A percentile compares a stretch with the other conserved stretches of the same genome.
These are phyloP conservation scores for Tympanopsis confertula DNA, from an alignment of 2,329 filamentous ascomycete species.

Conservation along the genomic window DNA sequence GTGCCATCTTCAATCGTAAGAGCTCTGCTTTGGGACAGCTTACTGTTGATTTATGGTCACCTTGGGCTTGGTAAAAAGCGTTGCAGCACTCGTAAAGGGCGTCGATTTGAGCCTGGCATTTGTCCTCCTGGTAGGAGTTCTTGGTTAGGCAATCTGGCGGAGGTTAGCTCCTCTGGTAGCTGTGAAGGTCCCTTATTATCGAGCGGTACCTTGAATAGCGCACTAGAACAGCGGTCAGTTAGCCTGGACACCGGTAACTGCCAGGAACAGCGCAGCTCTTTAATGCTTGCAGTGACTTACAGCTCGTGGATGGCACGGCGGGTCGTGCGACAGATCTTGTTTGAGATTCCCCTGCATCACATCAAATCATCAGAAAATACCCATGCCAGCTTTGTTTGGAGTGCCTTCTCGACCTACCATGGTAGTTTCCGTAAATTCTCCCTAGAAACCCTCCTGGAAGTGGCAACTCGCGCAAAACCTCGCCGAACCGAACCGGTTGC, in stretches of 20 bases:
- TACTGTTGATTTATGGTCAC: constrained; percentile 49
- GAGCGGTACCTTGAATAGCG: constrained; percentile 51
- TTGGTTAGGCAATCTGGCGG: constrained; percentile 49
- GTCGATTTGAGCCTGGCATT: constrained; percentile 52
- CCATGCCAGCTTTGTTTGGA: constrained; percentile 95
- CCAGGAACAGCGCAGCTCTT: neutral
- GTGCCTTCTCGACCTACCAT: too few relatives aligned
- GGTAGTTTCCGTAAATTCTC: too few relatives aligned
- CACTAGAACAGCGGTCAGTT: constrained; percentile 28
- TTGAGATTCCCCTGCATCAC: constrained; percentile 27
- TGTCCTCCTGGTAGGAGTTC: constrained; percentile 56
- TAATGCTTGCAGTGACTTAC: constrained; percentile 24
- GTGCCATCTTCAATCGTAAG: constrained; percentile 58
- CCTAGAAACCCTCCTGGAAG: too few relatives aligned
- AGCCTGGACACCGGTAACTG: too few relatives aligned
- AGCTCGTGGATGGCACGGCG: constrained; percentile 56
- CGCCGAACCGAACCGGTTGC: too few relatives aligned
- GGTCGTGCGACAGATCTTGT: constrained; percentile 46
- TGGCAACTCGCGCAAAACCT: too few relatives aligned
- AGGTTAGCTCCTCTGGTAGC: constrained; percentile 7
- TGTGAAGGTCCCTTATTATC: neutral
- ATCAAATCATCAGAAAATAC: constrained; percentile 91
- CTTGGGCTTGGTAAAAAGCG: constrained; percentile 53
- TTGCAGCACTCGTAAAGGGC: constrained; percentile 66
- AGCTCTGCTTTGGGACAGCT: constrained; percentile 58